Percentiles rank a stretch among this genome's conserved stretches.
These are phyloP conservation scores for Cystobasidium ongulense DNA, from an alignment of 768 basidiomycete species.

Conservation along the genomic window DNA sequence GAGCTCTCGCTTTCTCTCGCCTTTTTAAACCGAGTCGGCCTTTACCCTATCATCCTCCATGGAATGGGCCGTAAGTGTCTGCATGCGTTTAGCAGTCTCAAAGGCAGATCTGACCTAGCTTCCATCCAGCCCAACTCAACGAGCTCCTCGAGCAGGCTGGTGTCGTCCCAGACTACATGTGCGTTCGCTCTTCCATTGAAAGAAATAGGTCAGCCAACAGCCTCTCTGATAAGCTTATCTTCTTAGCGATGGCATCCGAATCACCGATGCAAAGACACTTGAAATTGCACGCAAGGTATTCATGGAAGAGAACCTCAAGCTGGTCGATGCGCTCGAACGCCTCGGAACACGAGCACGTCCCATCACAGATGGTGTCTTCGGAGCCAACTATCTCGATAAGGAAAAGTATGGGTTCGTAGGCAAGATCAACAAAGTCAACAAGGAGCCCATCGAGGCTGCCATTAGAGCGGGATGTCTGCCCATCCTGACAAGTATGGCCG, in stretches of 20 bases:
- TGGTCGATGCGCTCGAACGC: constrained; percentile 83
- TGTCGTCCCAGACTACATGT: constrained; percentile 80
- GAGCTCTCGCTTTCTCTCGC: constrained; percentile 90
- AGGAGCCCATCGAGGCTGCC: constrained; percentile 89
- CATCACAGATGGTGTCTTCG: constrained; percentile 95
- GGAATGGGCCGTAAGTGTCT: constrained; percentile 64
- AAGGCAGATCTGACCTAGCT: neutral
- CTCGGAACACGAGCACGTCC: constrained; percentile 94
- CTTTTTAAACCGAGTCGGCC: constrained; percentile 90
- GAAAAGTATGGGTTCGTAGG: constrained; percentile 93
- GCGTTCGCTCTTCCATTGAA: neutral
- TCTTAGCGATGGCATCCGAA: constrained; percentile 63
- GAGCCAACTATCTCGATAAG: constrained; percentile 89
- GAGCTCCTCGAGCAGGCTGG: constrained; percentile 86
- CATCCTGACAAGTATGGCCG: constrained; percentile 88
- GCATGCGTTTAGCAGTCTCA: neutral
- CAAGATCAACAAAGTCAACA: constrained; percentile 88
- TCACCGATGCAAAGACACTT: constrained; percentile 92
- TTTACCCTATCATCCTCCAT: constrained; percentile 96
- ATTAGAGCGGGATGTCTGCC: constrained; percentile 94
- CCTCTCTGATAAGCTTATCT: neutral
- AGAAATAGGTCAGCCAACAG: too few species aligned
- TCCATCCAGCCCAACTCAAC: constrained; percentile 54
- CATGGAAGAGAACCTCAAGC: constrained; percentile 91
- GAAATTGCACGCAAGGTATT: constrained; percentile 91